Percentiles rank a stretch among this genome's conserved stretches.
phyloP scores from a whole-genome alignment of 2,329 filamentous ascomycete species.

The Pseudogymnoascus sp. region DNA sequence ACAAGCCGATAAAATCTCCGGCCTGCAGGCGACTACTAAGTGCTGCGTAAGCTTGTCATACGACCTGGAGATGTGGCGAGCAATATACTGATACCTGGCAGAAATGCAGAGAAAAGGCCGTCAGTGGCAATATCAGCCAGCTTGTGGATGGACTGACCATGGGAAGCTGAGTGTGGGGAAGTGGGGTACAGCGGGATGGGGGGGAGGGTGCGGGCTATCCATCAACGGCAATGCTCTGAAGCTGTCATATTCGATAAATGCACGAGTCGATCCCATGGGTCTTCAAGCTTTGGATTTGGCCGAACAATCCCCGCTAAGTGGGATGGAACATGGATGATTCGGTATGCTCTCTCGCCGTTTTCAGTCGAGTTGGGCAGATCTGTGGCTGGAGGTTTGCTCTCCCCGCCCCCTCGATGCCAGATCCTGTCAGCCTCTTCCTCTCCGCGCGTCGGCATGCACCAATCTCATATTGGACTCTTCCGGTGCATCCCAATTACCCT shows the following conservation, averaged over 20 bases:
- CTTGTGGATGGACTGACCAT: background rate
- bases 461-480: background rate
- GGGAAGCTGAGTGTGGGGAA: slow-evolving; percentile 3
- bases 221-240: background rate
- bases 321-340: background rate
- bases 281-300: slow-evolving; percentile 3
- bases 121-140: background rate
- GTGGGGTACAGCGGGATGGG: background rate
- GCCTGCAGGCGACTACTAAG: background rate
- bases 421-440: background rate
- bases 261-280: background rate
- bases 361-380: background rate
- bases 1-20: slow-evolving; percentile 9
- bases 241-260: background rate
- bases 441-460: background rate
- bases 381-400: background rate
- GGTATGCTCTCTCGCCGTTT: background rate
- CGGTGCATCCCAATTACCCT: slow-evolving; percentile 4
- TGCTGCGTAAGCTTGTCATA: slow-evolving; percentile 1
- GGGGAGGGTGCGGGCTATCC: background rate
- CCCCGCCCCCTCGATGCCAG: background rate
- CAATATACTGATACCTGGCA: slow-evolving; percentile 7
- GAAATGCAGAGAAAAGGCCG: background rate
- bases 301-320: background rate
- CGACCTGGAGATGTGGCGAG: slow-evolving; percentile 3